These are phyloP conservation scores for Saccharomyces uvarum DNA, from an alignment of 1,139 yeast species.

Conservation along the genomic window DNA sequence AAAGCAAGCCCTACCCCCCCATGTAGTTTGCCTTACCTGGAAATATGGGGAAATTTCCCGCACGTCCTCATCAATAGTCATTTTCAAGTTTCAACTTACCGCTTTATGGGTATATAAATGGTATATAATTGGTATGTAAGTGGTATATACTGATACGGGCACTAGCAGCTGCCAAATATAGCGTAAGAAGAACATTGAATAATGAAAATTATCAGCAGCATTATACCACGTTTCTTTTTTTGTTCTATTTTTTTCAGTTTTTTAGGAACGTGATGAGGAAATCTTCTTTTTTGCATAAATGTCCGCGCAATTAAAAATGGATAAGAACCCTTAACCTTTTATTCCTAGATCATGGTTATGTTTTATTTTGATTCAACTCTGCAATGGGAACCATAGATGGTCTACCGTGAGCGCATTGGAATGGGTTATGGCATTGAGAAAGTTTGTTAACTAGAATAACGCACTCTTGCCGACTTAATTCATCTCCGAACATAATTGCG, in stretches of 20 bases:
- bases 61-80: constrained; percentile 3
- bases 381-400: constrained; percentile 62
- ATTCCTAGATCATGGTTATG: neutral
- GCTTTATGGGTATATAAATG: neutral
- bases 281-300: neutral
- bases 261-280: neutral
- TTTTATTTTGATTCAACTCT: constrained; percentile 13
- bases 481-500: constrained; percentile 69
- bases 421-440: constrained; percentile 50
- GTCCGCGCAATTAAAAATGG: neutral
- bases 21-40: constrained; percentile 38
- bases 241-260: neutral
- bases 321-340: neutral
- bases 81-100: neutral
- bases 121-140: neutral
- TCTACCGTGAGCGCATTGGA: constrained; percentile 83
- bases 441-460: constrained; percentile 37
- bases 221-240: neutral
- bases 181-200: neutral
- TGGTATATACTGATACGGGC: too few relatives aligned
- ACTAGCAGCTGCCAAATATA: neutral
- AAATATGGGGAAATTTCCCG: constrained; percentile 24
- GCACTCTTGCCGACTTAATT: constrained; percentile 41
- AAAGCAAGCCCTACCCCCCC: constrained; percentile 65
- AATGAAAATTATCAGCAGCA: neutral